Base-by-base conservation (phyloP, 202 grass and related monocot species). In the Dendrocalamus latiflorus region DNA sequence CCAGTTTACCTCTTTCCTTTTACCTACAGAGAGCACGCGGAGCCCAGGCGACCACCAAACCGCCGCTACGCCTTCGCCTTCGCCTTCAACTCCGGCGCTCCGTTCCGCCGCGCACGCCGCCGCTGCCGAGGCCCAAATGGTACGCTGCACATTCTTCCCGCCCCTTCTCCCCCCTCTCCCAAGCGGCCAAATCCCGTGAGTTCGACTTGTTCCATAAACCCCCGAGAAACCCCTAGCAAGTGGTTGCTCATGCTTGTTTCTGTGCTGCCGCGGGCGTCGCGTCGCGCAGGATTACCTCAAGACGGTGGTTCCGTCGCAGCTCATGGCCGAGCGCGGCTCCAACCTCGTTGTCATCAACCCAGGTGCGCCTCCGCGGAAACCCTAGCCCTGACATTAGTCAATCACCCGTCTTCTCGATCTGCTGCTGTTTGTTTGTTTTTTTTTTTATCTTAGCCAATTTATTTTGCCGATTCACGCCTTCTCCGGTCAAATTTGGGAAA, bases 281-380 rank as follows among this genome's bases (percentile, higher is more conserved):
- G n/a, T 68, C 13, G 0, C 79, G 8, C 90, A 98, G 92, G 95
- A 97, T 72, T 97, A 98, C 81, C 84, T 93, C 79, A 98, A 84
- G 85, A 90, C 86, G 61, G 88, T 98, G 36, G 90, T 98, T 5
- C 95, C 95, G 71, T 98, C 95, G 44, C 92, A 98, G 80, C 90
- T 98, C 37, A 83, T 94, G 72, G 89, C 87, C 83, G 95, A 98
- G 77, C 92, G 90, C 37, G 95, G 95, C 33, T 68, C 92, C 69
- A 98, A 91, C 68, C 86, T 98, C 56, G 95, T 98, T 68, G 86
- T 98, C 60, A 98, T 98, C 86, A 98, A 98, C 83, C 95, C 95
- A 83, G 92, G 95, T 98, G 63, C 50, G 74, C 21, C 38, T 14
- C 37, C 20, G 33, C 5, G 15, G 25, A 75, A 89, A 67, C 74